These are phyloP conservation scores for Coccomyxa sp. DNA, from an alignment of 139 green algal species.

Conservation along the genomic window DNA sequence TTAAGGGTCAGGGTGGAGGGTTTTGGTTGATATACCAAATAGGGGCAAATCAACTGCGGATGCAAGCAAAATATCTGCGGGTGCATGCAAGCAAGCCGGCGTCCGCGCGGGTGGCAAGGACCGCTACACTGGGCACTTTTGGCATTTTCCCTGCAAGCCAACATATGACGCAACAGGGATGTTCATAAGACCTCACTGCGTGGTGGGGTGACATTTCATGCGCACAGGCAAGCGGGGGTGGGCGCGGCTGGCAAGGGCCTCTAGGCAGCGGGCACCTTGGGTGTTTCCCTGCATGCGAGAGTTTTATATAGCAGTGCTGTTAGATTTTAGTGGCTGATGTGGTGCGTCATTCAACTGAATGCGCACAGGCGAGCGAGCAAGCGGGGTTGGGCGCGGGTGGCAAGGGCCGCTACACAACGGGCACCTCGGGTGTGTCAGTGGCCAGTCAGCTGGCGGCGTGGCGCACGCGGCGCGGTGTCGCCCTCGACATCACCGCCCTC, in stretches of 20 bases:
- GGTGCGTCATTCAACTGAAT: neutral
- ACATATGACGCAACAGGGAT: no score
- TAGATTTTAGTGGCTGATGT: neutral
- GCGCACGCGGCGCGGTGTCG: slow-evolving; percentile 50
- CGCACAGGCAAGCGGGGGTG: no score
- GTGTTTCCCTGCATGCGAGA: neutral
- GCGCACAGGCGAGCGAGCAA: neutral
- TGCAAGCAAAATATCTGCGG: neutral
- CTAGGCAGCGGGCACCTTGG: no score
- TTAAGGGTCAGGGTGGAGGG: neutral
- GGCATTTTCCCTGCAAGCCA: no score
- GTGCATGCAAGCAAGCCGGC: no score
- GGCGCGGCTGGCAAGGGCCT: no score
- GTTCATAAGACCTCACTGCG: no score
- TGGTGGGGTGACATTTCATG: no score
- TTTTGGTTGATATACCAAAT: neutral
- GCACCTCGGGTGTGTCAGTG: neutral
- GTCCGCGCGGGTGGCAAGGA: no score
- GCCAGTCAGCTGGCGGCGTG: slow-evolving; percentile 35
- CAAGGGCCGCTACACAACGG: neutral
- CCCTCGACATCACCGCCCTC: slow-evolving; percentile 69
- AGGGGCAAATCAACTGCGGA: neutral
- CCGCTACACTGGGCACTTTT: no score
- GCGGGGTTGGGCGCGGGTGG: no score
- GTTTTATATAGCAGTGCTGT: neutral